Evolutionary conservation across 768 basidiomycete species (phyloP).

Genomic region (Hortiboletus campestris): DNA sequence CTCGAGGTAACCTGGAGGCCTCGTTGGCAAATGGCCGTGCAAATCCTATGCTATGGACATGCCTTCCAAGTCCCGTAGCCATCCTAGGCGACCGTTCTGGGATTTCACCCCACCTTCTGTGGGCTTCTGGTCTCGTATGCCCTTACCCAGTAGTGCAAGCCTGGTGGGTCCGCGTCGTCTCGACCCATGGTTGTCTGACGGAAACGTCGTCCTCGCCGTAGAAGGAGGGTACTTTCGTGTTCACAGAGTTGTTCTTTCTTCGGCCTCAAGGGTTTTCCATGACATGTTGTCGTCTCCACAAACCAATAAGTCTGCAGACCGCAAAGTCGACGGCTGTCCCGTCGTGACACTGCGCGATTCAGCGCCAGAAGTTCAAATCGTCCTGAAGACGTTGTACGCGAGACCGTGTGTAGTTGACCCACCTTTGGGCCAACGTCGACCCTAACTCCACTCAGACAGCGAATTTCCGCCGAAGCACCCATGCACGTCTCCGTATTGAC

Average conservation of each 20-base stretch:
- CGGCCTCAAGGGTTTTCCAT: constrained; percentile 21
- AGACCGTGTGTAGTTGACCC: constrained; percentile 21
- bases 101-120: constrained; percentile 9
- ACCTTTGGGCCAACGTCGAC: background rate
- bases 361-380: constrained; percentile 24
- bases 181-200: constrained; percentile 25
- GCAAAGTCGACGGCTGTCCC: constrained; percentile 24
- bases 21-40: constrained; percentile 28
- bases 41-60: constrained; percentile 23
- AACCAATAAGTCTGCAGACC: constrained; percentile 6
- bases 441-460: constrained; percentile 19
- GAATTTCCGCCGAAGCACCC: constrained; percentile 16
- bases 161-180: constrained; percentile 17
- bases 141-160: constrained; percentile 11
- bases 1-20: constrained; percentile 24
- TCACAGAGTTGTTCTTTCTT: constrained; percentile 21
- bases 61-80: constrained; percentile 14
- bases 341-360: constrained; percentile 20
- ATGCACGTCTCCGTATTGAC: constrained; percentile 21
- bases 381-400: constrained; percentile 22
- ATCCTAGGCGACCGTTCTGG: constrained; percentile 10
- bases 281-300: constrained; percentile 17
- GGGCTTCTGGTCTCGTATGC: constrained; percentile 22
- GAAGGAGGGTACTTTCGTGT: constrained; percentile 23
- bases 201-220: constrained; percentile 23